Conservation (phyloP, 1,284 basidiomycete species). For the Malassezia dermatis region DNA sequence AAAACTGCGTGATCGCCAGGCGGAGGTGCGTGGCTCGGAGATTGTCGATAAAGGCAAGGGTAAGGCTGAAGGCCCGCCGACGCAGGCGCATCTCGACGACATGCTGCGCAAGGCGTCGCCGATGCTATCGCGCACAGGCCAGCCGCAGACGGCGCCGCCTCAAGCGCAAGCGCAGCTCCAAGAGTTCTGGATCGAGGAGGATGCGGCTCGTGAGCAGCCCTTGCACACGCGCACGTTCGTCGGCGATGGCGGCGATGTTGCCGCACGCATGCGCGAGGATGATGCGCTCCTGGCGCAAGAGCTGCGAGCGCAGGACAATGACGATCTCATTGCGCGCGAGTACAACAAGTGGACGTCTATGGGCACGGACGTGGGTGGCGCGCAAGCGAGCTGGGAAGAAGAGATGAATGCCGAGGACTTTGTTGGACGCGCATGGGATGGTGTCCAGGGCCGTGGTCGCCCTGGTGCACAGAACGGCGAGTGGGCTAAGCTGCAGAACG, state of each 20-base stretch:
- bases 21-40: slow-evolving; percentile 71
- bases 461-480: slow-evolving; percentile 48
- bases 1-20: slow-evolving; percentile 67
- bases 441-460: slow-evolving; percentile 28
- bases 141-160: neutral
- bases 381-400: slow-evolving; percentile 29
- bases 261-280: slow-evolving; percentile 36
- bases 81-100: slow-evolving; percentile 15
- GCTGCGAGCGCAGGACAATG: neutral
- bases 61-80: slow-evolving; percentile 13
- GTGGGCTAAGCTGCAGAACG: slow-evolving; percentile 63
- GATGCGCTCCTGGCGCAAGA: slow-evolving; percentile 10
- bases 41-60: slow-evolving; percentile 54
- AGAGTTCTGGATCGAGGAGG: slow-evolving; percentile 44
- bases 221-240: slow-evolving; percentile 24
- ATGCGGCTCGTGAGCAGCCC: slow-evolving; percentile 24
- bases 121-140: neutral
- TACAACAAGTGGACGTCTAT: slow-evolving; percentile 33
- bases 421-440: slow-evolving; percentile 25
- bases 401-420: slow-evolving; percentile 39
- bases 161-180: slow-evolving; percentile 21
- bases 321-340: slow-evolving; percentile 26
- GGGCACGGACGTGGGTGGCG: slow-evolving; percentile 25
- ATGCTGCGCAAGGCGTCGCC: neutral
- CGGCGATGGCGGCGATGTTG: slow-evolving; percentile 38